phyloP scores from a whole-genome alignment of 306 rosid genomes.

The Ziziphus jujuba region DNA sequence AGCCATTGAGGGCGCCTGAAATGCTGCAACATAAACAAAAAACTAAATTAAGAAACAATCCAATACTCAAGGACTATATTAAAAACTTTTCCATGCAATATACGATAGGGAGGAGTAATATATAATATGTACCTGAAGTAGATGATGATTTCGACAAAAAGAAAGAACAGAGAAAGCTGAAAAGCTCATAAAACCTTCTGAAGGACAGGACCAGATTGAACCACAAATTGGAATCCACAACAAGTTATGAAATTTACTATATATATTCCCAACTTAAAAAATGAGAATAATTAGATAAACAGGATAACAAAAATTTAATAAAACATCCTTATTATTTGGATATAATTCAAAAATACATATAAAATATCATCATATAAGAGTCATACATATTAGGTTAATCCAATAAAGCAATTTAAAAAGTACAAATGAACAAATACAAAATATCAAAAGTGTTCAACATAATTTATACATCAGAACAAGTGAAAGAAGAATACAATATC shows the following conservation, averaged over 20 bases:
- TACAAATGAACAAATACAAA: too few species aligned
- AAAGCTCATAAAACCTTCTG: conserved; percentile 76
- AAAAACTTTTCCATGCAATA: neutral
- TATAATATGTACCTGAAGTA: conserved; percentile 81
- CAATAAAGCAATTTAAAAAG: too few species aligned
- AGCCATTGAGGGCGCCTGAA: conserved; percentile 94
- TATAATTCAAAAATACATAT: too few species aligned
- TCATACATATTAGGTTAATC: too few species aligned
- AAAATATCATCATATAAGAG: too few species aligned
- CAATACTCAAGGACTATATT: neutral
- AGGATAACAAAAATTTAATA: neutral
- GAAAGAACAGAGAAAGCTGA: conserved; percentile 85
- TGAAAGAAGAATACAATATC: too few species aligned
- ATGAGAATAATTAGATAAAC: neutral
- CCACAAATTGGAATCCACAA: conserved; percentile 77
- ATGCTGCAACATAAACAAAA: conserved; percentile 36
- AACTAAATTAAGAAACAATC: neutral
- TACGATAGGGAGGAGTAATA: neutral
- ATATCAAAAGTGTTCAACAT: too few species aligned
- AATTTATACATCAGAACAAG: too few species aligned
- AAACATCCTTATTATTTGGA: too few species aligned
- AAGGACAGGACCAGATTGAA: conserved; percentile 84
- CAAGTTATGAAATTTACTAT: neutral
- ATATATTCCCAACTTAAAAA: conserved; percentile 8
- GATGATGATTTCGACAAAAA: conserved; percentile 78